Percentiles rank a stretch among this genome's conserved stretches.
Evolutionary conservation across 139 green algal species (phyloP).

Genomic region (Axilococcus clingmanii): DNA sequence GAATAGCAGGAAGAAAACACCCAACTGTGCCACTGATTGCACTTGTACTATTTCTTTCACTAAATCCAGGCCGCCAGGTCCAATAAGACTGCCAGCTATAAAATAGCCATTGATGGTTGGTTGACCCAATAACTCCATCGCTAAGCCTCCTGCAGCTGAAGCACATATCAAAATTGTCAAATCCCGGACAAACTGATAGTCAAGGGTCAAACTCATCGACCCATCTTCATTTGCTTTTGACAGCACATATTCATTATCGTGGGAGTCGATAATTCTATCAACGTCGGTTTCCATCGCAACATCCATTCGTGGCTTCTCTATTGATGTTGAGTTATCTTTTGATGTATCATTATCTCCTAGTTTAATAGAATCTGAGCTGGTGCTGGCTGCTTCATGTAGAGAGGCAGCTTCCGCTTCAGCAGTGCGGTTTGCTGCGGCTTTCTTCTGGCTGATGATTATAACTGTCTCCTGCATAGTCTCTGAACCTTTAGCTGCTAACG

Average conservation of each 20-base stretch:
- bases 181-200: constrained; percentile 79
- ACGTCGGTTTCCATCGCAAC: constrained; percentile 53
- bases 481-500: constrained; percentile 14
- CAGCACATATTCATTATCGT: constrained; percentile 98
- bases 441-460: constrained; percentile 48
- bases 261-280: constrained; percentile 86
- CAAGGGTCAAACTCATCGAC: constrained; percentile 74
- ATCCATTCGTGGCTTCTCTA: not conserved
- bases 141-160: constrained; percentile 53
- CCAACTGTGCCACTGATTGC: constrained; percentile 90
- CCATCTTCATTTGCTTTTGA: constrained; percentile 76
- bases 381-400: not conserved
- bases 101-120: constrained; percentile 94
- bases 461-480: constrained; percentile 52
- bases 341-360: not conserved
- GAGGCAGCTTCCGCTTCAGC: constrained; percentile 1
- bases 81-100: constrained; percentile 80
- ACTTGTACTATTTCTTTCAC: constrained; percentile 60
- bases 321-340: not conserved
- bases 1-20: constrained; percentile 94
- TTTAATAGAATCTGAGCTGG: not conserved
- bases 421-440: constrained; percentile 16
- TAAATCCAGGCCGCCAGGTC: constrained; percentile 76
- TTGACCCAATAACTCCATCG: constrained; percentile 72
- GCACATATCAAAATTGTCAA: constrained; percentile 63